These are phyloP conservation scores for Trapa bicornis DNA, from an alignment of 345 rosid species.

Conservation along the genomic window DNA sequence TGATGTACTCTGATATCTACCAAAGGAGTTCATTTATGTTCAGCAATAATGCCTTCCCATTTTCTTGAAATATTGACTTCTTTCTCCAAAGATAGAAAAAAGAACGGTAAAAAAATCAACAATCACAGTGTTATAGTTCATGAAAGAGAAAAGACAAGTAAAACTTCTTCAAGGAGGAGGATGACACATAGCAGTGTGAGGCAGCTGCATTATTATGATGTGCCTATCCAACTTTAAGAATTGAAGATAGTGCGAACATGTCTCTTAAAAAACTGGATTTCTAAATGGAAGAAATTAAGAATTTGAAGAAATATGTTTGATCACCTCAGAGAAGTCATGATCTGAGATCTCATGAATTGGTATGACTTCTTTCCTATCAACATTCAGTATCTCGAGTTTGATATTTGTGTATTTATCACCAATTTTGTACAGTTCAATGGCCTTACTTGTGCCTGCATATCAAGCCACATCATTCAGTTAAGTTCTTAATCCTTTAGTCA, in stretches of 20 bases:
- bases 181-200: neutral
- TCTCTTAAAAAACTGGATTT: neutral
- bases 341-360: conserved; percentile 68
- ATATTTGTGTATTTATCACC: conserved; percentile 46
- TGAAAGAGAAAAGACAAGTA: neutral
- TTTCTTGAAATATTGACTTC: neutral
- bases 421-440: conserved; percentile 43
- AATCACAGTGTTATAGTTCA: neutral
- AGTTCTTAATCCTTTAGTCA: too few relatives aligned
- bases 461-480: conserved; percentile 3
- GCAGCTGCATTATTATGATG: neutral
- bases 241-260: neutral
- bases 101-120: neutral
- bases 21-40: neutral
- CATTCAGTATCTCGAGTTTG: conserved; percentile 61
- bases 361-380: conserved; percentile 62
- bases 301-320: conserved; percentile 2
- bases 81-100: neutral
- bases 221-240: neutral
- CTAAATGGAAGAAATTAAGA: neutral
- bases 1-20: neutral
- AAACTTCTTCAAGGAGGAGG: neutral
- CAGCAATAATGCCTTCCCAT: neutral
- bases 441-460: conserved; percentile 54
- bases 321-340: conserved; percentile 86